Evolutionary conservation across 2,329 filamentous ascomycete genomes (phyloP).

Genomic region (Aspergillus hortae): DNA sequence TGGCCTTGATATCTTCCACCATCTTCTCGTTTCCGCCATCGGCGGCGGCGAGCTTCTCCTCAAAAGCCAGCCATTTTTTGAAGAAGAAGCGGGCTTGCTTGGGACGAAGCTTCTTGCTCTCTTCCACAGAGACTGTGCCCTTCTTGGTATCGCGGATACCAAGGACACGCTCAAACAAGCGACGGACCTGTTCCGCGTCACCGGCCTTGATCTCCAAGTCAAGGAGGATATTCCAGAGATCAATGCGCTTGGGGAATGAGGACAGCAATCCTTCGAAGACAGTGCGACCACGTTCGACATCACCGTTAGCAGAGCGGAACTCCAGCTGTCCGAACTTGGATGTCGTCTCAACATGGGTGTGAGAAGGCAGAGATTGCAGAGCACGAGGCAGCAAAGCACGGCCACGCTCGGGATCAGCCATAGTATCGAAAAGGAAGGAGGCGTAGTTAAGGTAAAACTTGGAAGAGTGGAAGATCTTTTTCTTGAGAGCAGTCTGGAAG

Average conservation of each 20-base stretch:
- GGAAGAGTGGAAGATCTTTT: slow-evolving; percentile 78
- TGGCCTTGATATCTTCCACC: slow-evolving; percentile 65
- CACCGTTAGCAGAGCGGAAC: slow-evolving; percentile 77
- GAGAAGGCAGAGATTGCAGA: slow-evolving; percentile 71
- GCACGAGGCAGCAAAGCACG: slow-evolving; percentile 78
- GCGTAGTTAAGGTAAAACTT: slow-evolving; percentile 93
- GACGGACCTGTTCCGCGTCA: slow-evolving; percentile 63
- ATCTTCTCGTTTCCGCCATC: slow-evolving; percentile 63
- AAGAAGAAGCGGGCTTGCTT: slow-evolving; percentile 85
- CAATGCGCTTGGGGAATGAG: slow-evolving; percentile 82
- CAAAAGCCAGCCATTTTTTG: slow-evolving; percentile 86
- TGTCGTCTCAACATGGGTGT: slow-evolving; percentile 70
- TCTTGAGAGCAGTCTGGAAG: slow-evolving; percentile 83
- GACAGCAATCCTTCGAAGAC: slow-evolving; percentile 86
- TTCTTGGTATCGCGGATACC: slow-evolving; percentile 42
- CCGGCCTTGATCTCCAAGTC: slow-evolving; percentile 71
- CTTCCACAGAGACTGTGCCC: slow-evolving; percentile 26
- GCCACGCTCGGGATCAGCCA: slow-evolving; percentile 66
- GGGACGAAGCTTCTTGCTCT: slow-evolving; percentile 67
- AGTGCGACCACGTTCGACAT: slow-evolving; percentile 86
- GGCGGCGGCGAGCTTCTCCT: slow-evolving; percentile 55
- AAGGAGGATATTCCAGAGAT: slow-evolving; percentile 88
- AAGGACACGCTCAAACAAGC: slow-evolving; percentile 75
- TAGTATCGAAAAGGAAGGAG: slow-evolving; percentile 78
- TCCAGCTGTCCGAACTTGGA: slow-evolving; percentile 88